Evolutionary conservation across 192 early-diverging fungal species (phyloP), one percentile per base, ranked within the genome.

Genomic region (Podochytrium sp.): DNA sequence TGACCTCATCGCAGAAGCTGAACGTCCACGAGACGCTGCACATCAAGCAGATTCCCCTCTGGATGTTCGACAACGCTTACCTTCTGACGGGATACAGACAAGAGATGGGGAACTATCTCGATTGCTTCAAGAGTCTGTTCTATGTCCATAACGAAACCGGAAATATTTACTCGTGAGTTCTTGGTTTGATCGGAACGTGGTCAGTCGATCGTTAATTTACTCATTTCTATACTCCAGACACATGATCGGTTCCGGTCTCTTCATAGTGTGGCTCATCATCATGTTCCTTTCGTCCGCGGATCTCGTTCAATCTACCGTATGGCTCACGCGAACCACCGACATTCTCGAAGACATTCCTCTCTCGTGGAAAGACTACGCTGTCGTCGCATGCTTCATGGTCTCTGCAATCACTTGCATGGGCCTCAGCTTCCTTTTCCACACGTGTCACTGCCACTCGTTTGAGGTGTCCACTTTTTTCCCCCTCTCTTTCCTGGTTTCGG

Each of bases 91-190:
- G 95, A 4, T 98, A 98, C 80, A 85, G 96, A 27, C 84, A 85
- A n/a, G 88, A 91, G 34, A 89, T 88, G n/a, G 81, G 90, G 60
- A 94, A 90, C 56, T 97, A 93, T 77, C 60, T 35, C 2, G 89
- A 82, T 64, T 98, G 95, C 77, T 71, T 93, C 34, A 78, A 85
- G 10, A 92, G 93, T 12, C 75, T 95, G 62, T 82, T 90, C 29
- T 95, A 92, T 79, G 57, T 95, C n/a, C 95, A 98, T 81, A 98
- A 98, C 76, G 96, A 98, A 78, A 92, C 89, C 47, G 95, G 94
- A 49, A 98, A 96, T 75, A 92, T 98, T 59, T 92, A 91, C 84
- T 55, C 52, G 43, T 47, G 85, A 91, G 18, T 12, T 47, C 20
- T 20, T 47, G 7, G n/a, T n/a, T n/a, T n/a, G n/a, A n/a, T n/a